Evolutionary conservation across 768 basidiomycete genomes (phyloP), one percentile per base, ranked within the genome.

Genomic region (Aureoboletus auriporus): DNA sequence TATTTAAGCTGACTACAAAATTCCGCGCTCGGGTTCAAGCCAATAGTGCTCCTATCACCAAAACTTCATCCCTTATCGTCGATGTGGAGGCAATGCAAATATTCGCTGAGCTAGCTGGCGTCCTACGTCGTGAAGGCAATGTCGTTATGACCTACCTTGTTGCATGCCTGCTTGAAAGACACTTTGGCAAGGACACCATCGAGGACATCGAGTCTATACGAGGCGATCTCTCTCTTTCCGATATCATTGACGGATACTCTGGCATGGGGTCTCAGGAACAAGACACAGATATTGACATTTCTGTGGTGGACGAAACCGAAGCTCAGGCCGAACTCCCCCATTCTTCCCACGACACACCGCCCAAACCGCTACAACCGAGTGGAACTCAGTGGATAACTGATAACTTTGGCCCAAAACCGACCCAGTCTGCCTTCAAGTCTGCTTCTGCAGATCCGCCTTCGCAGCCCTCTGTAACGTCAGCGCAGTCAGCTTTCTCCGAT

Each of bases 111-210:
- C 73, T 90, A 9, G 85, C 80, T 0, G 63, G 60, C 5, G 78
- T 82, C 26, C 75, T 90, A 23, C 76, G 82, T 49, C 76, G 84
- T 37, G 76, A 87, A 55, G 83, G 83, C 36, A 80, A 76, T 44
- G 68, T 73, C 2, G 68, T 82, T 12, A 88, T 91, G 78, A 86
- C 91, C 2, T 96, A 87, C 60, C 80, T 98, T 23, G 80, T 96
- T 23, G 91, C 89, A 0, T 96, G 93, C 61, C 79, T 97, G 40
- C 72, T 93, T 38, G 90, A 95, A 63, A 71, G 84, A n/a, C 74
- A 91, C 40, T 93, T 98, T 62, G 85, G 87, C 55, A 77, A 81
- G 57, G 87, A 86, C 38, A 81, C 89, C 5, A 82, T 89, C 51
- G 83, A 89, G 5, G 79, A 86, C 45, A 86, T 89, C 31, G 86